Evolutionary conservation across 2,329 filamentous ascomycete genomes (phyloP), one percentile per base, ranked within the genome.

Genomic region (Clonostachys chloroleuca): DNA sequence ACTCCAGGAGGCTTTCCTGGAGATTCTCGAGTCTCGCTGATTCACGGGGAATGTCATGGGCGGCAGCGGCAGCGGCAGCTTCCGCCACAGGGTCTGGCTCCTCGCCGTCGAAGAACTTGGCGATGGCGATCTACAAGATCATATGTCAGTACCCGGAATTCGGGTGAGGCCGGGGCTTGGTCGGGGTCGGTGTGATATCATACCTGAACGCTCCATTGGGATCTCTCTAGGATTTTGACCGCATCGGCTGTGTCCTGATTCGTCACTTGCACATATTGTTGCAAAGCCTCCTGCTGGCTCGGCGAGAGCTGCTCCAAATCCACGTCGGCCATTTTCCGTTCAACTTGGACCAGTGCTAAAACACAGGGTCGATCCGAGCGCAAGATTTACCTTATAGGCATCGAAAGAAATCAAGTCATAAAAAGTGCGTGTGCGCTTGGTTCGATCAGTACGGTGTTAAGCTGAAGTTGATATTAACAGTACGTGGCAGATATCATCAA

Each of bases 91-190:
- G 86, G 63, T 95, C 89, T 43, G 90, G 81, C 5, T 86, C 86
- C 69, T 97, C 94, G 56, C 94, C 94, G 60, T 99, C 94, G 64
- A 96, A 99, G 80, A 97, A 97, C 62, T 95, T 95, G 54, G 94
- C 83, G 53, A 99, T 92, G 49, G 94, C 92, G 58, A 97, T 96
- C 86, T 96, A 48, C 13, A 12, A 39, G 36, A 39, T 42, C 13
- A n/a, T 39, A 8, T 39, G 36, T 39, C 12, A 39, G 36, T 39
- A 8, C 40, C 14, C 13, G 20, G 20, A 20, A 42, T 8, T n/a
- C 7, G n/a, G 13, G 17, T 16, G 17, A 24, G 16, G 16, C 16
- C 16, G 6, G 40, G 14, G 40, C 8, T 14, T 24, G 7, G 40
- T 12, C n/a, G 42, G 10, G 42, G 16, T 20, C 34, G 12, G 13